Percentiles rank a stretch among this genome's conserved stretches.
phyloP scores from a whole-genome alignment of 768 basidiomycete genomes.

The Mycena polygramma region DNA sequence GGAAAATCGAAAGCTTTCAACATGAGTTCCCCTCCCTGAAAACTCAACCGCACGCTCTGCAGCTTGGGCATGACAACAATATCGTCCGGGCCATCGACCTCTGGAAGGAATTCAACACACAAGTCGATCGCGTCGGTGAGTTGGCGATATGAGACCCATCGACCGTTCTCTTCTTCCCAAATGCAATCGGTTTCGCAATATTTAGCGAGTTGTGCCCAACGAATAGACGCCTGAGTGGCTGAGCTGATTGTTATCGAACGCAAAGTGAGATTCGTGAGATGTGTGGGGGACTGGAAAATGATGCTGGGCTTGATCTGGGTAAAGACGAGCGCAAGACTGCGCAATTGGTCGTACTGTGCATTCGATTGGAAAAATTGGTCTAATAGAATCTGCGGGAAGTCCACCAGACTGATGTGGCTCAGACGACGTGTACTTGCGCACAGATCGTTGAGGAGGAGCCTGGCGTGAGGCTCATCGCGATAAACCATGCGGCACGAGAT shows the following conservation, averaged over 20 bases:
- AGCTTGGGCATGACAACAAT: slow-evolving; percentile 1
- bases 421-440: not conserved
- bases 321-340: not conserved
- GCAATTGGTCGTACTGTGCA: not conserved
- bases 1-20: not conserved
- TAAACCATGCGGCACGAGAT: slow-evolving; percentile 5
- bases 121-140: not conserved
- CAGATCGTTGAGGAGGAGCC: not conserved
- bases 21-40: not conserved
- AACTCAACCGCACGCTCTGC: not conserved
- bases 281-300: not conserved
- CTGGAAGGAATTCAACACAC: not conserved
- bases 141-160: slow-evolving; percentile 16
- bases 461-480: too few species aligned
- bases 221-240: not conserved
- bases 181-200: slow-evolving; percentile 4
- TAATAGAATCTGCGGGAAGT: not conserved
- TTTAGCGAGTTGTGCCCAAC: slow-evolving; percentile 13
- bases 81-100: not conserved
- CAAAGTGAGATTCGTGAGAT: not conserved
- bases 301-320: not conserved
- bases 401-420: not conserved
- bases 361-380: not conserved
- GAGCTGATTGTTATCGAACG: not conserved
- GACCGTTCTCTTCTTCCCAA: not conserved